Evolutionary conservation across 108 stramenopile genomes (phyloP).

Genomic region (Fragilariopsis cylindrus): DNA sequence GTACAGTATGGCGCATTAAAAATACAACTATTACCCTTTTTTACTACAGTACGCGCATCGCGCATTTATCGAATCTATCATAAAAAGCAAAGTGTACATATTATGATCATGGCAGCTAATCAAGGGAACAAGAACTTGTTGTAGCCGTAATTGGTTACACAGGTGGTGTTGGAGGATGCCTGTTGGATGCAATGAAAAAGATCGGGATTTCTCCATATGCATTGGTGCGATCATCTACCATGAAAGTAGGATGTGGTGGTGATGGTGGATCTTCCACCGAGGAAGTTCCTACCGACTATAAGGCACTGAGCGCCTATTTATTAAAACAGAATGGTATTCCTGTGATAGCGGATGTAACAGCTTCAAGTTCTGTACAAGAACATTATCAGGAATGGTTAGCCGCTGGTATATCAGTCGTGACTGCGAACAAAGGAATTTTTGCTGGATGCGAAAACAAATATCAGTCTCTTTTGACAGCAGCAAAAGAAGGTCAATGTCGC

Average conservation of each 20-base stretch:
- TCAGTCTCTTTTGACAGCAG: slow-evolving; percentile 30
- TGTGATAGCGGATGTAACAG: slow-evolving; percentile 51
- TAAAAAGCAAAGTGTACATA: not conserved
- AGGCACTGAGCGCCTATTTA: slow-evolving; percentile 23
- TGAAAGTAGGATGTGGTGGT: slow-evolving; percentile 28
- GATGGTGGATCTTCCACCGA: slow-evolving; percentile 19
- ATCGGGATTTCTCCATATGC: slow-evolving; percentile 41
- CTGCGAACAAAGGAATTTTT: slow-evolving; percentile 55
- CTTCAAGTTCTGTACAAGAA: slow-evolving; percentile 27
- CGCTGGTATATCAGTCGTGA: slow-evolving; percentile 38
- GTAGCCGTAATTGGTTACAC: slow-evolving; percentile 53
- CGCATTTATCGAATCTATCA: not conserved
- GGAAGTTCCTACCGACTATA: slow-evolving; percentile 36
- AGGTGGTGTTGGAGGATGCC: slow-evolving; percentile 46
- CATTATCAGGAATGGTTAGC: slow-evolving; percentile 35
- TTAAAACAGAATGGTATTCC: slow-evolving; percentile 33
- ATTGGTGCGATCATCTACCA: slow-evolving; percentile 44
- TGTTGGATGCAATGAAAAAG: slow-evolving; percentile 46
- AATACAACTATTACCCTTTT: no score
- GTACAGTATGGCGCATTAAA: no score
- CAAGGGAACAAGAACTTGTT: slow-evolving; percentile 23
- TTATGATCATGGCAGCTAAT: slow-evolving; percentile 1
- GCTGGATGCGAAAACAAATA: slow-evolving; percentile 39
- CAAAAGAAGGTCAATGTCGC: slow-evolving; percentile 4
- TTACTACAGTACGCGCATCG: no score